Conservation (phyloP, 2,329 filamentous ascomycete genomes). For the Niveomyces coronatus region DNA sequence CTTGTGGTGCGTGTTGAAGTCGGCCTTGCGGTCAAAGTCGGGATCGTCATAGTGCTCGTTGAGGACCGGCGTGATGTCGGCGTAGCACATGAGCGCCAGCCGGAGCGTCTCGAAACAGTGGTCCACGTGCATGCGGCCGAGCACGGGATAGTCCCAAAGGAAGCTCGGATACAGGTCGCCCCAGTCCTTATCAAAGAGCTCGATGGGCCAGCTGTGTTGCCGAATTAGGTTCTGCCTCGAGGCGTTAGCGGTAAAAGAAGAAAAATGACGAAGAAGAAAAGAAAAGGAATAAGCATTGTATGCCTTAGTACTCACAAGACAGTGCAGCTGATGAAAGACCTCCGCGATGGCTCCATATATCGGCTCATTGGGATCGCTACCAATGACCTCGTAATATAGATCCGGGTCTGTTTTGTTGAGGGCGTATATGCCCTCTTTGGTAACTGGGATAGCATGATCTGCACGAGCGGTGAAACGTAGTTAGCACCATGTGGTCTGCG, state of each 20-base stretch:
- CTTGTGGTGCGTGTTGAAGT: constrained; percentile 11
- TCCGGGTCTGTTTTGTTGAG: constrained; percentile 6
- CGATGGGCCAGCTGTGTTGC: constrained; percentile 8
- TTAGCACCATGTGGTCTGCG: background rate
- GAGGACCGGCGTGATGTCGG: constrained; percentile 11
- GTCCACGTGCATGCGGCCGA: constrained; percentile 15
- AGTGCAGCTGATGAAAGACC: constrained; percentile 13
- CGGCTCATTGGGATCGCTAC: constrained; percentile 5
- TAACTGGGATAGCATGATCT: constrained; percentile 8
- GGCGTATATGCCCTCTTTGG: constrained; percentile 2
- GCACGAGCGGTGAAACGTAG: background rate
- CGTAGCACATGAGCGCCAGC: constrained; percentile 10
- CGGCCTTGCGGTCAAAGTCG: constrained; percentile 7
- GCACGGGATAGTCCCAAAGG: constrained; percentile 5
- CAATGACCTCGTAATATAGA: constrained; percentile 6
- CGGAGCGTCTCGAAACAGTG: constrained; percentile 23
- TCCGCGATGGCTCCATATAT: constrained; percentile 9
- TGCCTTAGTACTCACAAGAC: constrained; percentile 11
- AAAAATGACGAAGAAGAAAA: too few relatives aligned
- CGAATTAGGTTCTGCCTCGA: constrained; percentile 9
- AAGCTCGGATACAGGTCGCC: constrained; percentile 8
- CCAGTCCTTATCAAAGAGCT: constrained; percentile 8
- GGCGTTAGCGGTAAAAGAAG: background rate
- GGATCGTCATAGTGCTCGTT: constrained; percentile 3
- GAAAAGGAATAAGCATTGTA: too few relatives aligned